Base-by-base conservation (phyloP, 139 green algal species). In the Chlorella sp. region DNA sequence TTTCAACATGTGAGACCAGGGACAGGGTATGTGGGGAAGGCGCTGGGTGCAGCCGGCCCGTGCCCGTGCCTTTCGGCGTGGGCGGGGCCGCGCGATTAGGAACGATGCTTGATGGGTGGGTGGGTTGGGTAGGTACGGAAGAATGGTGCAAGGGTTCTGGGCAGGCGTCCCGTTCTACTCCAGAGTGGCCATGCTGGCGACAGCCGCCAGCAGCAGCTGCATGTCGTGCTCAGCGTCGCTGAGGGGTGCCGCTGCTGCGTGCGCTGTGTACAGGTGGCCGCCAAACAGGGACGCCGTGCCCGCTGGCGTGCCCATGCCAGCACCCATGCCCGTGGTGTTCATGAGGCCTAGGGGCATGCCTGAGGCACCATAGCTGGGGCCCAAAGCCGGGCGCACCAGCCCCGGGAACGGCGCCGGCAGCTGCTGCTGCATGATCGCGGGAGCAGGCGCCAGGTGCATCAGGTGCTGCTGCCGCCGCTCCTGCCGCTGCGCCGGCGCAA, bases 191-290 rank as follows among this genome's bases (percentile, higher is more conserved):
- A 87, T 87, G 64, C 64, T 80, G 36, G 83, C 83, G 7, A 87
- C 60, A 30, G 84, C 84, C n/a, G 66, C 84, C 64, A 88, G 84
- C 68, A 88, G 66, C 68, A 69, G 84, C 39, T 81, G 68, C 84
- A 88, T 81, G 34, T 88, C 84, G 11, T 39, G 37, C 28, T 88
- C 84, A 80, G 84, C 84, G 32, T 78, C 57, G 48, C 48, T 42
- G 80, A 36, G 37, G 4, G 78, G 22, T 9, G 39, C 22, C 1
- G 39, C 39, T 19, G 78, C 78, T 28, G 78, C 22, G 9, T 60
- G 78, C 37, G 21, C 32, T 19, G 32, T n/a, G 32, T 78, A 78
- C 3, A 12, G 30, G 1, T 78, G 78, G 78, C 1, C 9, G 22
- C 39, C 22, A 36, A 40, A 40, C 19, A 28, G 39, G 64, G 3